Base-by-base conservation (phyloP, 305 asterid genomes). In the Rubia balearica region DNA sequence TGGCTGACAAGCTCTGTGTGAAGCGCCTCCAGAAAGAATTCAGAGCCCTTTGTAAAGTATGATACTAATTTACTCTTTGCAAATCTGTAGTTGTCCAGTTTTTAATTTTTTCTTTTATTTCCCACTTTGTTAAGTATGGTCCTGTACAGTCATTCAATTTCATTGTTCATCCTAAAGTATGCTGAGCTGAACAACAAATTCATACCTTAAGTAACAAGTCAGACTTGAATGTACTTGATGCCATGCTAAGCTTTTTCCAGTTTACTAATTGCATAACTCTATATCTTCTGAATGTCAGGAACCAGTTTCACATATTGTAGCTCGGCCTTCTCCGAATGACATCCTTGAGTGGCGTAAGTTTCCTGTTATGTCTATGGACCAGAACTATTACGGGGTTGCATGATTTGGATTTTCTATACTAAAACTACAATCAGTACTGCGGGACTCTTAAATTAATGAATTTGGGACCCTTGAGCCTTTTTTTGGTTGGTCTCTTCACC, bases 331-430 rank as follows among this genome's bases (percentile, higher is more conserved):
- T 70, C 96, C 93, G 53, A 91, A 87, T 69, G 88, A 94, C 90
- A 94, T 94, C 78, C 98, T 94, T 68, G 98, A 91, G 79, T 94
- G 99, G 98, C 97, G 98, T 91, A 88, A 85, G 98, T 85, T 79
- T 68, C 75, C 63, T 56, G 66, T 51, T 77, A 56, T 67, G 61
- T 24, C 46, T n/a, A 27, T 74, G 3, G 74, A 64, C 69, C 13
- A 7, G 61, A 61, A 63, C 57, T 46, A 17, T 63, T 27, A 49
- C 5, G 56, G 41, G 41, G 7, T 16, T 8, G n/a, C 40, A 11
- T 60, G 7, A 9, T 30, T 24, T n/a, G 48, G 24, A 8, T 45
- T 17, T 59, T 21, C 49, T 24, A 33, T 67, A 55, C 13, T 33
- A 27, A 3, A 9, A 30, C 51, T 51, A 33, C 48, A 11, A 51